These are phyloP conservation scores for Amanita rubescens DNA, from an alignment of 768 basidiomycete species.

Conservation along the genomic window DNA sequence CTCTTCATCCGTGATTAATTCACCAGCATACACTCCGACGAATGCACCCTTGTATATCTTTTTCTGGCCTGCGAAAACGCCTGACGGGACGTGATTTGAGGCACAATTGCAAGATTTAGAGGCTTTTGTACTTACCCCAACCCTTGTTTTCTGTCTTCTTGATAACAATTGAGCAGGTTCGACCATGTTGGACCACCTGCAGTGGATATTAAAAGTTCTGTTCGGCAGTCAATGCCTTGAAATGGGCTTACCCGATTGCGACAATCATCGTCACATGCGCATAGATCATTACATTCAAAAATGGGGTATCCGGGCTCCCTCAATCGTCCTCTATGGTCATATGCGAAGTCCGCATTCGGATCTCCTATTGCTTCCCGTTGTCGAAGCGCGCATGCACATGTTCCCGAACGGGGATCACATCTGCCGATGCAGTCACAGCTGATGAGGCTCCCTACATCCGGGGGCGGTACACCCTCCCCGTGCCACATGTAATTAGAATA, in stretches of 20 bases:
- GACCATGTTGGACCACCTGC: constrained; percentile 80
- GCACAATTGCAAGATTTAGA: background rate
- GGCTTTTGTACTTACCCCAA: constrained; percentile 54
- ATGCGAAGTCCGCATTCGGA: constrained; percentile 49
- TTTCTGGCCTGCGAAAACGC: constrained; percentile 60
- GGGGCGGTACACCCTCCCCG: constrained; percentile 57
- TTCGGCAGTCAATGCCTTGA: background rate
- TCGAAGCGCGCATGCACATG: constrained; percentile 59
- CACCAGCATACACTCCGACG: constrained; percentile 82
- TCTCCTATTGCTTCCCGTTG: constrained; percentile 39
- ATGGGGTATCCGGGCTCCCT: constrained; percentile 50
- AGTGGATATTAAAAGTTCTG: background rate
- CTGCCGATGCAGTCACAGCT: constrained; percentile 72
- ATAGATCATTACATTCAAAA: constrained; percentile 82
- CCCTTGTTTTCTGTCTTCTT: constrained; percentile 71
- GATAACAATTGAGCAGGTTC: constrained; percentile 55
- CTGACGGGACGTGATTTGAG: constrained; percentile 26
- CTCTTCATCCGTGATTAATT: constrained; percentile 63
- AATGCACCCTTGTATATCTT: constrained; percentile 65
- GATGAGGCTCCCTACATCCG: constrained; percentile 46
- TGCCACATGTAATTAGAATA: constrained; percentile 83
- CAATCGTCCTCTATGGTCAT: constrained; percentile 54
- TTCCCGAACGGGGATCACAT: constrained; percentile 69
- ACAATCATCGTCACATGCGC: constrained; percentile 77
- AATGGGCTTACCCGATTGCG: constrained; percentile 45